A percentile compares a stretch with the other conserved stretches of the same genome.
phyloP scores from a whole-genome alignment of 1,284 basidiomycete species.

The Puccinia polysora region DNA sequence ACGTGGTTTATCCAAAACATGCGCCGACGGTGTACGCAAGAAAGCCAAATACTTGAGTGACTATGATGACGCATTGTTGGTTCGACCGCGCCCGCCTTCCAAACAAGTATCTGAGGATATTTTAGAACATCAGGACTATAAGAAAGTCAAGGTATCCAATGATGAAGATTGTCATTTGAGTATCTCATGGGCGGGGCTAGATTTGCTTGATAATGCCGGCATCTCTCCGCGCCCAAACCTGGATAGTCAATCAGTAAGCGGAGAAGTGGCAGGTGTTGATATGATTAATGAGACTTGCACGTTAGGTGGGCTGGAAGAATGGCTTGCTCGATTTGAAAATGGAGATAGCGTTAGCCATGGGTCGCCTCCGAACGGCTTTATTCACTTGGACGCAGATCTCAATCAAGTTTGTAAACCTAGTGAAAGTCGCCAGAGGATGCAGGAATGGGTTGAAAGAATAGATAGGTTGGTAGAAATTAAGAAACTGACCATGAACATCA shows the following conservation, averaged over 20 bases:
- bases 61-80: slow-evolving; percentile 67
- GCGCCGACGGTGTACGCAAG: slow-evolving; percentile 90
- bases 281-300: slow-evolving; percentile 3
- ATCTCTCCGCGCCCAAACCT: not conserved
- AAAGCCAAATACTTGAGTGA: slow-evolving; percentile 95
- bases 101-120: slow-evolving; percentile 12
- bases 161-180: slow-evolving; percentile 16
- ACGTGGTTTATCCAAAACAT: slow-evolving; percentile 80
- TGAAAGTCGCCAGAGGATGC: slow-evolving; percentile 22
- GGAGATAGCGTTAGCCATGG: slow-evolving; percentile 7
- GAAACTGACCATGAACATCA: slow-evolving; percentile 36
- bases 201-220: slow-evolving; percentile 11
- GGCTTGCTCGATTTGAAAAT: slow-evolving; percentile 30
- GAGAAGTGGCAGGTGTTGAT: not conserved
- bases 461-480: slow-evolving; percentile 20
- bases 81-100: slow-evolving; percentile 24
- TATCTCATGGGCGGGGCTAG: slow-evolving; percentile 24
- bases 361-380: not conserved
- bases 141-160: slow-evolving; percentile 13
- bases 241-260: not conserved
- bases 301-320: slow-evolving; percentile 26
- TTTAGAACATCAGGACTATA: slow-evolving; percentile 4
- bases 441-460: slow-evolving; percentile 19
- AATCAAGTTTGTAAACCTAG: slow-evolving; percentile 1
- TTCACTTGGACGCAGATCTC: not conserved